phyloP scores from a whole-genome alignment of 495 filamentous ascomycete genomes.

The Zalerion maritima region DNA sequence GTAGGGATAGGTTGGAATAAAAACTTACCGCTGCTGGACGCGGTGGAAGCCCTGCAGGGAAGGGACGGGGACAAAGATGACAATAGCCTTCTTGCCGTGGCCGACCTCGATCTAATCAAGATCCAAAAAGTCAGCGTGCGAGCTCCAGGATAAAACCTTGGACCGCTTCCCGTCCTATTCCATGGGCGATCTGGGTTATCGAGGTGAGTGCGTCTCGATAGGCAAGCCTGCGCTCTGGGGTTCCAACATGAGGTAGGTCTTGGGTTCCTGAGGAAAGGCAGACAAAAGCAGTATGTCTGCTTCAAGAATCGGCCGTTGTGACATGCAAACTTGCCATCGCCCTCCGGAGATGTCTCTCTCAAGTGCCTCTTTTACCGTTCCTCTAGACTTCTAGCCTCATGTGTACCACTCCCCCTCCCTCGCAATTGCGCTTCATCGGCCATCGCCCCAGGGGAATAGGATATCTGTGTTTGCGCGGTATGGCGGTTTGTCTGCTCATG shows the following conservation, averaged over 20 bases:
- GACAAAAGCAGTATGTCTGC: too few species aligned
- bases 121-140: slow-evolving; percentile 54
- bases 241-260: too few species aligned
- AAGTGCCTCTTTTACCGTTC: too few species aligned
- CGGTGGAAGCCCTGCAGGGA: slow-evolving; percentile 91
- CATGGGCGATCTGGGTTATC: slow-evolving; percentile 23
- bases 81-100: slow-evolving; percentile 99
- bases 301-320: too few species aligned
- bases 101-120: slow-evolving; percentile 88
- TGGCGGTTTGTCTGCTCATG: not conserved
- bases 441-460: slow-evolving; percentile 3
- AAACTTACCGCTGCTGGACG: slow-evolving; percentile 90
- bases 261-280: too few species aligned
- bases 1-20: not conserved
- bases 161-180: slow-evolving; percentile 63
- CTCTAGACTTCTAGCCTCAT: too few species aligned
- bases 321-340: too few species aligned
- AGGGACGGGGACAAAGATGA: slow-evolving; percentile 99
- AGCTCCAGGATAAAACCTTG: slow-evolving; percentile 43
- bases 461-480: slow-evolving; percentile 9
- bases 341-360: too few species aligned
- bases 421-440: too few species aligned
- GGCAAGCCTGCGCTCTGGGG: too few species aligned
- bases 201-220: too few species aligned
- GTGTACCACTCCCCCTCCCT: too few species aligned